These are phyloP conservation scores for Pistacia vera DNA, from an alignment of 345 rosid genomes.

Conservation along the genomic window DNA sequence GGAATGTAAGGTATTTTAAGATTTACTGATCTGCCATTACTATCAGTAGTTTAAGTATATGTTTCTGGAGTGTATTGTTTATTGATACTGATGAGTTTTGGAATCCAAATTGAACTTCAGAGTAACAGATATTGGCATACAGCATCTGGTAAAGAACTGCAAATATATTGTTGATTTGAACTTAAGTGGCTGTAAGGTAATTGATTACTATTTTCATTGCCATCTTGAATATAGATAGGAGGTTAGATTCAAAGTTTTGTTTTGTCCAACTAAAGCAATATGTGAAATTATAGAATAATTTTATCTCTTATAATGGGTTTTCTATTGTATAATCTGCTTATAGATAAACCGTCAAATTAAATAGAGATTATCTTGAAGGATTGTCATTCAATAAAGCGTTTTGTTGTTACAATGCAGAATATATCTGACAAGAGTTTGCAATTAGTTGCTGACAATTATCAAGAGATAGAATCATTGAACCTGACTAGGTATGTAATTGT, in stretches of 20 bases:
- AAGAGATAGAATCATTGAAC: slow-evolving; percentile 62
- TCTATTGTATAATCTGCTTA: neutral
- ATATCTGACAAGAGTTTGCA: slow-evolving; percentile 72
- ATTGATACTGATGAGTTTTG: slow-evolving; percentile 14
- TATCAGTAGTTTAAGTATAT: neutral
- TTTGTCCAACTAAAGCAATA: neutral
- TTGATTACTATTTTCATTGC: slow-evolving; percentile 10
- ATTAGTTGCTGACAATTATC: slow-evolving; percentile 69
- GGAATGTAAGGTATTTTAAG: slow-evolving; percentile 83
- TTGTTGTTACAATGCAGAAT: slow-evolving; percentile 49
- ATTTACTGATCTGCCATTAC: slow-evolving; percentile 13
- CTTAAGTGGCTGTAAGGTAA: slow-evolving; percentile 96
- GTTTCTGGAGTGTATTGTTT: slow-evolving; percentile 14
- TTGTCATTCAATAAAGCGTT: slow-evolving; percentile 13
- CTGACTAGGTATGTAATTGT: slow-evolving; percentile 67
- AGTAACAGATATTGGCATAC: slow-evolving; percentile 62
- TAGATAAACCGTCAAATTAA: slow-evolving; percentile 5
- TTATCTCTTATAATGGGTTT: neutral
- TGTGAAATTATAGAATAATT: neutral
- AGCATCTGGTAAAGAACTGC: slow-evolving; percentile 74
- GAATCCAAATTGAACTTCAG: slow-evolving; percentile 41
- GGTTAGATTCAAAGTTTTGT: neutral
- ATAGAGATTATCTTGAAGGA: slow-evolving; percentile 2
- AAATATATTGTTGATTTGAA: slow-evolving; percentile 66
- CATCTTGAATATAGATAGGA: slow-evolving; percentile 6